Evolutionary conservation across 2,329 filamentous ascomycete genomes (phyloP).

Genomic region (Xylaria hypoxylon): DNA sequence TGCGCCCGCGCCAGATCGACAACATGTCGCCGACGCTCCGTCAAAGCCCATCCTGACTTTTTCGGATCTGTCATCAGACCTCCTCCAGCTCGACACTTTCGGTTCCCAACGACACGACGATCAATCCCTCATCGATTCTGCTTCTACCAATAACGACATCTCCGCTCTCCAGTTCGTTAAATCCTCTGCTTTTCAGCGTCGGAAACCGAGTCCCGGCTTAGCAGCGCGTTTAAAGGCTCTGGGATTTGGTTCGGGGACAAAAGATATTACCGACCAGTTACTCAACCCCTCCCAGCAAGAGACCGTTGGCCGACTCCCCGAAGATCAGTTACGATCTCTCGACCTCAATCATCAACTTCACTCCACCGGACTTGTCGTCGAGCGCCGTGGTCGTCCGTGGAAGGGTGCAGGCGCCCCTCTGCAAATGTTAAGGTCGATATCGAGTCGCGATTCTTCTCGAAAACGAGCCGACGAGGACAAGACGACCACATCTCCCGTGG

Average conservation of each 20-base stretch:
- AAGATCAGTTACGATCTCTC: slow-evolving; percentile 76
- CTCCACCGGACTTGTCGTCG: slow-evolving; percentile 63
- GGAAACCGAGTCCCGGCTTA: slow-evolving; percentile 73
- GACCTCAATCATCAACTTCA: slow-evolving; percentile 74
- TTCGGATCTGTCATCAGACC: slow-evolving; percentile 57
- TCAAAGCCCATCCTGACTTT: slow-evolving; percentile 53
- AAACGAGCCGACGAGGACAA: slow-evolving; percentile 43
- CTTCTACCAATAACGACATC: slow-evolving; percentile 45
- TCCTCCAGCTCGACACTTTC: slow-evolving; percentile 54
- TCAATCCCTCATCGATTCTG: slow-evolving; percentile 41
- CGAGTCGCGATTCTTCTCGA: slow-evolving; percentile 49
- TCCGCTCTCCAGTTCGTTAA: slow-evolving; percentile 44
- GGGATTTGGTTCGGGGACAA: slow-evolving; percentile 65
- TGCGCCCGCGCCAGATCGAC: slow-evolving; percentile 41
- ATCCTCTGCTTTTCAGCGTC: slow-evolving; percentile 52
- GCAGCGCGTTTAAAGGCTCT: slow-evolving; percentile 74
- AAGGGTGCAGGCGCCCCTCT: slow-evolving; percentile 72
- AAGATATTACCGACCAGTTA: slow-evolving; percentile 49
- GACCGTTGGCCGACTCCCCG: slow-evolving; percentile 74
- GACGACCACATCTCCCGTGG: slow-evolving; percentile 21
- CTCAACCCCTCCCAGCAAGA: slow-evolving; percentile 53
- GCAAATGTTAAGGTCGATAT: slow-evolving; percentile 49
- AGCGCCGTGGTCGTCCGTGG: slow-evolving; percentile 78
- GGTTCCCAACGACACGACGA: slow-evolving; percentile 36
- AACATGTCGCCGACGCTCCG: slow-evolving; percentile 48